A percentile compares a stretch with the other conserved stretches of the same genome.
phyloP scores from a whole-genome alignment of 1,139 yeast species.

The Tardiomyces depauwii region DNA sequence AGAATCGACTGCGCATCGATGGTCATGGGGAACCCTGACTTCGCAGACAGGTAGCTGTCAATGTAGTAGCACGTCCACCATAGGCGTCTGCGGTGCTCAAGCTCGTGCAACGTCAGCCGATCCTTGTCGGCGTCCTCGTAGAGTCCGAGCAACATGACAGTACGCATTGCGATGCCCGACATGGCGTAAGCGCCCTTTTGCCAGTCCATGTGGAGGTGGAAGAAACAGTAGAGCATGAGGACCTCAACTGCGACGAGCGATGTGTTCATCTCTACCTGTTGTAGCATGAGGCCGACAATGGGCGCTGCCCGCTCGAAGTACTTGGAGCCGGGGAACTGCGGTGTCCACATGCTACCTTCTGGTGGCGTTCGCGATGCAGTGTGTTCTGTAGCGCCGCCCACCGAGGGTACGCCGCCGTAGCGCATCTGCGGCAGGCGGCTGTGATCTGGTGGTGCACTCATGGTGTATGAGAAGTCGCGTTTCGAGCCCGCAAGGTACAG shows the following conservation, averaged over 20 bases:
- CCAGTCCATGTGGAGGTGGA: constrained; percentile 76
- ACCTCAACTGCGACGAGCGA: constrained; percentile 53
- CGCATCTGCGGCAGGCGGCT: background rate
- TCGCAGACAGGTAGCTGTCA: constrained; percentile 75
- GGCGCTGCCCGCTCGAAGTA: constrained; percentile 13
- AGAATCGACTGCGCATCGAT: constrained; percentile 71
- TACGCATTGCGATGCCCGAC: constrained; percentile 67
- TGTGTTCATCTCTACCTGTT: constrained; percentile 4
- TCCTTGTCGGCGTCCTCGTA: constrained; percentile 30
- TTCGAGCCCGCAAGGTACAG: constrained; percentile 36
- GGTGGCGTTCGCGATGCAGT: constrained; percentile 3
- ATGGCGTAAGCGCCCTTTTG: constrained; percentile 74
- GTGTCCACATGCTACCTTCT: background rate
- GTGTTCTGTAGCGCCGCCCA: background rate
- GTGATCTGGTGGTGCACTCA: background rate
- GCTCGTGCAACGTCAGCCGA: constrained; percentile 8
- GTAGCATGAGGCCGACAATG: constrained; percentile 9
- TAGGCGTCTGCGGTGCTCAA: constrained; percentile 69
- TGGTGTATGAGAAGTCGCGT: background rate
- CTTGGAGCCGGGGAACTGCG: constrained; percentile 11
- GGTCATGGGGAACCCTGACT: constrained; percentile 74
- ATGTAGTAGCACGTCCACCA: constrained; percentile 94
- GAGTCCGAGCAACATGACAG: constrained; percentile 67
- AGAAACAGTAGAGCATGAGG: constrained; percentile 63
- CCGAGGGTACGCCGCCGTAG: constrained; percentile 5